Evolutionary conservation across 257 asterid species (phyloP), one percentile per base, ranked within the genome.

Genomic region (Fraxinus excelsior): DNA sequence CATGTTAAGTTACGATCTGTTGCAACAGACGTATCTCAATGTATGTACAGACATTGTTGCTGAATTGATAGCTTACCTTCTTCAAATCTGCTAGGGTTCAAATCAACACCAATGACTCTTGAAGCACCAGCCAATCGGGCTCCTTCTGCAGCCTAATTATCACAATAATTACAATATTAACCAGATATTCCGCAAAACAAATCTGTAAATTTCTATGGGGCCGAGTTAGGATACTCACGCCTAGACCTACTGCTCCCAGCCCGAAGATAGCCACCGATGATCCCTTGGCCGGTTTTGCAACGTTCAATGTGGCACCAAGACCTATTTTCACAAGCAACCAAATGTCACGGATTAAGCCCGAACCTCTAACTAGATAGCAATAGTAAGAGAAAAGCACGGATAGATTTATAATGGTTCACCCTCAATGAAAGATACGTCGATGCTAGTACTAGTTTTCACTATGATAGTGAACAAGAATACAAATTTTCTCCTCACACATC

Each of bases 211-310:
- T n/a, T 56, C 26, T 5, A 28, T n/a, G 65, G 0, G 28, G 2
- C 21, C 64, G 3, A 53, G 25, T 53, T 56, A 56, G 62, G 62
- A 18, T 53, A 86, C 97, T 88, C 84, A 92, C 97, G 79, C 95
- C 97, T 71, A 92, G 94, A 73, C 97, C 97, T n/a, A 92, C 96
- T 9, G 97, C 97, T 38, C 97, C 97, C 82, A 92, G 79, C 35
- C 97, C 97, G 18, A 92, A 92, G 44, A 92, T 71, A 60, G 93
- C 97, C 49, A 92, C 93, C 46, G 90, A 77, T 5, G 97, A 92
- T 25, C 96, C 97, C 84, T 85, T 83, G 0, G 86, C 75, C 19
- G 97, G 97, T 83, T 88, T 92, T 0, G 97, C 97, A 56, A 91
- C 97, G 73, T 92, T 92, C 80, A 92, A 67, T 3, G 94, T 78